Percentiles rank a stretch among this genome's conserved stretches.
These are phyloP conservation scores for Adenanthera pavonina DNA, from an alignment of 306 rosid species.

Conservation along the genomic window DNA sequence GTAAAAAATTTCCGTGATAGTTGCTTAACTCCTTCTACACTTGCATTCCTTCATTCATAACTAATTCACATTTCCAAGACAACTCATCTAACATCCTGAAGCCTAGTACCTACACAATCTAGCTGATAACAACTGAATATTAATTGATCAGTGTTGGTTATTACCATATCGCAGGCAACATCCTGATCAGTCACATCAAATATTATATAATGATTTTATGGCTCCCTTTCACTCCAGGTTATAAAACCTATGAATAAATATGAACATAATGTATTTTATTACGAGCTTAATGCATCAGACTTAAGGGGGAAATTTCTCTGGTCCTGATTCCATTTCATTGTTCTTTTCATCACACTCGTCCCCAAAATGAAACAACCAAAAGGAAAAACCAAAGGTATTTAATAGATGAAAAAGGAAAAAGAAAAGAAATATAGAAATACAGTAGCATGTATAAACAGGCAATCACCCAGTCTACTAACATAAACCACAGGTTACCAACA, in stretches of 20 bases:
- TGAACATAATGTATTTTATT: neutral
- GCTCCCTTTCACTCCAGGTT: neutral
- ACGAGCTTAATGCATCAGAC: slow-evolving; percentile 11
- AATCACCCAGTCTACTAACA: slow-evolving; percentile 7
- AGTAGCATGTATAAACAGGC: neutral
- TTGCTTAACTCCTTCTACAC: slow-evolving; percentile 1
- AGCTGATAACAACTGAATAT: neutral
- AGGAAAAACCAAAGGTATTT: neutral
- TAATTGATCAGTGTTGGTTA: neutral
- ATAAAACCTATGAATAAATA: neutral
- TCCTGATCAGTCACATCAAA: neutral
- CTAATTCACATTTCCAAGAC: slow-evolving; percentile 26
- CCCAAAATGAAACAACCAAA: no score
- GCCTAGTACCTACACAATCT: slow-evolving; percentile 8
- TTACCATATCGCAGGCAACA: neutral
- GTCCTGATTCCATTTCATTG: no score
- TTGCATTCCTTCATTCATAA: neutral
- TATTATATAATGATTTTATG: neutral
- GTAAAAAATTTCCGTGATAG: no score
- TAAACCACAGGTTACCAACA: slow-evolving; percentile 8
- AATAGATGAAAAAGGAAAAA: neutral
- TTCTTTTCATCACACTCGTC: no score
- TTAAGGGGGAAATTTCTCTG: neutral
- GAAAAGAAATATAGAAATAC: slow-evolving; percentile 4
- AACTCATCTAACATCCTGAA: slow-evolving; percentile 13